Evolutionary conservation across 768 basidiomycete genomes (phyloP).

Genomic region (Hygrophorus pudorinus): DNA sequence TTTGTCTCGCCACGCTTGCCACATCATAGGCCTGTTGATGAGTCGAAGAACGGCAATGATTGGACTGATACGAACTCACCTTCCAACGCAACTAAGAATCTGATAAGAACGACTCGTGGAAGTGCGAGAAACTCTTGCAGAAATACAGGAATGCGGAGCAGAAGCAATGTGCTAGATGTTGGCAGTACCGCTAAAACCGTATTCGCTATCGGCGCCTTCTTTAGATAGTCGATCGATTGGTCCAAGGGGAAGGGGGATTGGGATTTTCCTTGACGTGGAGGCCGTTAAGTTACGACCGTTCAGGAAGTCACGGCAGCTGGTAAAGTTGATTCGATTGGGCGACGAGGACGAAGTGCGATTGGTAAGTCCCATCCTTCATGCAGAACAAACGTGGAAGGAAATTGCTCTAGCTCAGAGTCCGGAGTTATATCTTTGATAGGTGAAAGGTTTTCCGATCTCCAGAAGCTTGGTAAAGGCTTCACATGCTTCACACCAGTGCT

Average conservation of each 20-base stretch:
- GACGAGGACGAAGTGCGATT: constrained; percentile 6
- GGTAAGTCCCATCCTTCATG: constrained; percentile 9
- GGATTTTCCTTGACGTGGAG: constrained; percentile 5
- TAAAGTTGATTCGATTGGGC: constrained; percentile 7
- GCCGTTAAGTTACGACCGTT: constrained; percentile 5
- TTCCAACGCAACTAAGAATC: constrained; percentile 9
- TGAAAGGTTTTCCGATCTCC: constrained; percentile 11
- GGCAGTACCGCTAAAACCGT: constrained; percentile 8
- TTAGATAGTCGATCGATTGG: constrained; percentile 2
- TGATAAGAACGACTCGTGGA: constrained; percentile 6
- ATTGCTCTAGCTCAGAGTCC: constrained; percentile 7
- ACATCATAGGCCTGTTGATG: too few species aligned
- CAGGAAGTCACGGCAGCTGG: too few species aligned
- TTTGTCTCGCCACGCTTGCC: too few species aligned
- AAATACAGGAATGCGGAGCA: too few species aligned
- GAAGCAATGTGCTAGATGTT: too few species aligned
- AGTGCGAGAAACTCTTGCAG: too few species aligned
- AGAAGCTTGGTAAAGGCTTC: too few species aligned
- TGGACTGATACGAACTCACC: too few species aligned
- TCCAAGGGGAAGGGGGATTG: constrained; percentile 1
- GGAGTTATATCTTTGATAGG: constrained; percentile 6
- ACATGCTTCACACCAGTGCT: constrained; percentile 12
- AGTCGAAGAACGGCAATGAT: too few species aligned
- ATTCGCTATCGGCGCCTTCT: not conserved
- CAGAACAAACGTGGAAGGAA: too few species aligned